Evolutionary conservation across 1,139 yeast species (phyloP), one percentile per base, ranked within the genome.

Genomic region (Pneumocystis murina): DNA sequence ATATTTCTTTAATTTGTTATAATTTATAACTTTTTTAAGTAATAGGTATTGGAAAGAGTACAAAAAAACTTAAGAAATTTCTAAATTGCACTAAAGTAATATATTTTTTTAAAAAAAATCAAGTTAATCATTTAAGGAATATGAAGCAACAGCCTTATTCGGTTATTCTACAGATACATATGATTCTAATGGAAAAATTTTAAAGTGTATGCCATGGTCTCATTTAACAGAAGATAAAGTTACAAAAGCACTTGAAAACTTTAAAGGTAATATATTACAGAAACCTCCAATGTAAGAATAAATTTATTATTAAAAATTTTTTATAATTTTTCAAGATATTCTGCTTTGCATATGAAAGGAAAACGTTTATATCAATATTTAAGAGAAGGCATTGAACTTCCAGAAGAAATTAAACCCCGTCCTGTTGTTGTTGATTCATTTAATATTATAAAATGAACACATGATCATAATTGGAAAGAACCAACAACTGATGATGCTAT

Each of bases 131-230:
- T 6, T 28, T 35, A 14, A 92, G 72, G 82, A 84, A 0, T 94
- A 94, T 73, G 88, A 86, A 67, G 85, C 96, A 17, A 83, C 83
- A 65, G 97, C 96, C 0, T 75, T 92, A 59, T 79, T 94, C 70
- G 99, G 99, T 10, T 84, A 86, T 2, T 82, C 94, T 1, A 94
- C 98, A 0, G 90, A 96, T 0, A 88, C 97, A 0, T 96, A 96
- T 35, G 99, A 94, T 71, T 80, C 85, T 0, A 96, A 91, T 71
- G 98, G 98, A 14, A 87, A 87, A 66, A 79, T 90, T 1, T 71
- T 91, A 36, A 77, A 84, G 20, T 79, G 79, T 68, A 84, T 82
- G 43, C 79, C 81, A 10, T 79, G 81, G 2, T 78, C 76, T 8
- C 90, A 85, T 30, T 75, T 92, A 59, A 82, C 84, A 0, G 75